phyloP scores from a whole-genome alignment of 352 stramenopile genomes.

The Phytopythium montanum region DNA sequence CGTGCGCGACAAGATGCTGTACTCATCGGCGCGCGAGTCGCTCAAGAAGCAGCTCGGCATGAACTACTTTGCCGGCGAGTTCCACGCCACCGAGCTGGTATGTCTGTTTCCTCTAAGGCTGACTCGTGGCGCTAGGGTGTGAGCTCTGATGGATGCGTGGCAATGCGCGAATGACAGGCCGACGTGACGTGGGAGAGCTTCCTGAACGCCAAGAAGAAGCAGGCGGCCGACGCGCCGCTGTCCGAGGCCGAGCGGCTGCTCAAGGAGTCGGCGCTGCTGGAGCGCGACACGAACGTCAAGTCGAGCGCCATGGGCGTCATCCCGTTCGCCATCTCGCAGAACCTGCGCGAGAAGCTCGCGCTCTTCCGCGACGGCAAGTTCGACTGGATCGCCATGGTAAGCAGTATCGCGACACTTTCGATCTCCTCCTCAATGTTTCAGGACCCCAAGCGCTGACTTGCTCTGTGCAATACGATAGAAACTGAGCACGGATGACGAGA shows the following conservation, averaged over 20 bases:
- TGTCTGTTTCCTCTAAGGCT: neutral
- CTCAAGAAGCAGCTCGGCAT: slow-evolving; percentile 88
- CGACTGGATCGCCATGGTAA: slow-evolving; percentile 87
- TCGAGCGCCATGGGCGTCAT: slow-evolving; percentile 89
- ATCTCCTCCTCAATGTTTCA: neutral
- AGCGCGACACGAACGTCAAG: slow-evolving; percentile 83
- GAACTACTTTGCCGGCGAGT: slow-evolving; percentile 90
- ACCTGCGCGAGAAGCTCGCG: slow-evolving; percentile 74
- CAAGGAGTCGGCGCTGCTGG: slow-evolving; percentile 73
- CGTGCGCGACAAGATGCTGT: slow-evolving; percentile 90
- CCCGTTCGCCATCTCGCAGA: slow-evolving; percentile 81
- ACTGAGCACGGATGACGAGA: slow-evolving; percentile 74
- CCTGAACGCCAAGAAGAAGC: slow-evolving; percentile 60
- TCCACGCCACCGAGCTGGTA: slow-evolving; percentile 82
- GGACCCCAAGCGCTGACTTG: neutral
- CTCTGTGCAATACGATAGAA: slow-evolving; percentile 29
- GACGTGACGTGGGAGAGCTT: slow-evolving; percentile 83
- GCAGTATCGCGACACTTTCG: neutral
- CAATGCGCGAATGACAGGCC: slow-evolving; percentile 18
- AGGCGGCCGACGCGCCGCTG: slow-evolving; percentile 72
- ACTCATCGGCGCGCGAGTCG: slow-evolving; percentile 88
- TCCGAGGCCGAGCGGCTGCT: slow-evolving; percentile 83
- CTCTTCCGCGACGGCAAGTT: slow-evolving; percentile 79
- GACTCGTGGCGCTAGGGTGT: neutral
- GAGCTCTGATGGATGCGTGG: neutral